Base-by-base conservation (phyloP, 2,329 filamentous ascomycete genomes). In the Pseudohalonectria lignicola region DNA sequence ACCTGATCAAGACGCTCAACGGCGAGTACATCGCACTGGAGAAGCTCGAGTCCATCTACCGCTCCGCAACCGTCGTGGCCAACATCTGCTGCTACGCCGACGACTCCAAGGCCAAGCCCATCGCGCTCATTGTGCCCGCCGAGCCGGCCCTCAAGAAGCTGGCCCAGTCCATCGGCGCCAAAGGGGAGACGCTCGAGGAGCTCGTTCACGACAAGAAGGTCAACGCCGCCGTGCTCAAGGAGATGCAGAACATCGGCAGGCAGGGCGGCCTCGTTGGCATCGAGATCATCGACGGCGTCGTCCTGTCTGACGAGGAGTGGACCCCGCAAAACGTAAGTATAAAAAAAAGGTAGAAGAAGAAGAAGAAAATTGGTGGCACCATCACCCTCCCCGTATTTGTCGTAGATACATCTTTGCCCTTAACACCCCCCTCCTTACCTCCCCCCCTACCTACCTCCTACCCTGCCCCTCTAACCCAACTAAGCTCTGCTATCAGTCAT, bases 1-100 rank as follows among this genome's bases (percentile, higher is more conserved):
- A 90, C 62, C 61, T 92, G 47, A 79, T 87, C 62, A 88, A 88
- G 75, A 87, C 82, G 3, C 68, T 82, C 40, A 82, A 84, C 49
- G 82, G 82, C 52, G 82, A 88, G 63, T 88, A 88, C 62, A 86
- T 88, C 57, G 83, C 82, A 3, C 68, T 88, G 10, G 82, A 88
- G 69, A 88, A 82, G 60, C 64, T 72, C 40, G 68, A 72, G 55
- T 68, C 67, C 15, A 56, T 70, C 42, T 71, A 71, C 57, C 67
- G 70, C 17, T 64, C 70, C 18, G 57, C 64, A 5, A 48, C 54
- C 13, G 60, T 74, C 8, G 70, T 74, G 10, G 66, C 59, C 44
- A 74, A 74, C 51, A 74, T 74, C 44, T 74, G 70, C 56, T 66
- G 73, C 17, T 70, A 73, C 44, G 70, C 70, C 39, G 68, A 71